A percentile compares a stretch with the other conserved stretches of the same genome.
Conservation (phyloP, 345 rosid genomes). For the Mallotus nudiflorus region DNA sequence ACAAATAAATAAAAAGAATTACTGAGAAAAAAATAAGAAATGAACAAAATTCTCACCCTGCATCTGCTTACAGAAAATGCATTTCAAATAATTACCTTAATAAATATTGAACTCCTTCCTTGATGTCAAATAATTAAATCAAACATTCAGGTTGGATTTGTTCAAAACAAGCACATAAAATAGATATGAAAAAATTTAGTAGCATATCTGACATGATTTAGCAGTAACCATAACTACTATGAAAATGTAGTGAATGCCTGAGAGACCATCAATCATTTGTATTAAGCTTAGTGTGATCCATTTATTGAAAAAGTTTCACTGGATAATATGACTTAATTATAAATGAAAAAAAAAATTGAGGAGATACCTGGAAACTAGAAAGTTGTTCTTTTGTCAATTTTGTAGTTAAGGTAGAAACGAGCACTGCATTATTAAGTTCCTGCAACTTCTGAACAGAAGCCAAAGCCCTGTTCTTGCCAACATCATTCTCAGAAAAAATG, state of each 20-base stretch:
- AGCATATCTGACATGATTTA: background rate
- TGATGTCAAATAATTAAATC: background rate
- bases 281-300: background rate
- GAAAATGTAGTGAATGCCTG: background rate
- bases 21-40: background rate
- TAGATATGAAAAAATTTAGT: background rate
- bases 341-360: background rate
- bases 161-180: background rate
- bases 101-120: background rate
- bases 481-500: slow-evolving; percentile 73
- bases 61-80: background rate
- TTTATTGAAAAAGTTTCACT: background rate
- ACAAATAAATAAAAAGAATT: background rate
- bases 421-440: slow-evolving; percentile 91
- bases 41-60: background rate
- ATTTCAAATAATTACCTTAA: background rate
- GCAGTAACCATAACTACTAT: background rate
- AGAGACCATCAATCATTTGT: background rate
- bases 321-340: background rate
- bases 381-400: slow-evolving; percentile 73
- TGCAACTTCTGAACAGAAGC: slow-evolving; percentile 94
- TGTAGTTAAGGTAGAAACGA: slow-evolving; percentile 64
- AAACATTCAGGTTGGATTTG: background rate
- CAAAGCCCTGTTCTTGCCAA: slow-evolving; percentile 91
- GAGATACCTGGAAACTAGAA: slow-evolving; percentile 75